Conservation (phyloP, 495 filamentous ascomycete genomes). For the Neurospora sublineolata region DNA sequence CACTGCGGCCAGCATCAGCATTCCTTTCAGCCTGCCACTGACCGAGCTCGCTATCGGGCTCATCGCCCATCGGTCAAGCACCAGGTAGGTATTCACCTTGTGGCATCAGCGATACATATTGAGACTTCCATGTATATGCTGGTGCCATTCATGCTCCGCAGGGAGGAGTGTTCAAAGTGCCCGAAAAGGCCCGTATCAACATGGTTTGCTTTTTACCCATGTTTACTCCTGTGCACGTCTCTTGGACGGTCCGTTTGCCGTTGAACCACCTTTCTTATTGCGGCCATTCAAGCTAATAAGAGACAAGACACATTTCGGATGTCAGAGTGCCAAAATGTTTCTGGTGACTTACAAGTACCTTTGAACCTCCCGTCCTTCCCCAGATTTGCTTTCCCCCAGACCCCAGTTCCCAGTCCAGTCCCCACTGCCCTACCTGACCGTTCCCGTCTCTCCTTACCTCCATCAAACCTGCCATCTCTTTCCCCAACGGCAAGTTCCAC, state of each 20-base stretch:
- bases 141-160: neutral
- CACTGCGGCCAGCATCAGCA: neutral
- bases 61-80: neutral
- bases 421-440: neutral
- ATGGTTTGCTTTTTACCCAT: neutral
- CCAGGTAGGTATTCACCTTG: neutral
- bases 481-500: neutral
- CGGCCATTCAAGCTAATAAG: neutral
- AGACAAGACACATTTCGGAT: neutral
- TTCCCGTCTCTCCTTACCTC: neutral
- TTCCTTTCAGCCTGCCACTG: neutral
- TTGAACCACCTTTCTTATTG: neutral
- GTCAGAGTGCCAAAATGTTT: neutral
- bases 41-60: neutral
- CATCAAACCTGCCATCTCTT: neutral
- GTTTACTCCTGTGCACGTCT: neutral
- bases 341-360: neutral
- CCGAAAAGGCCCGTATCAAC: neutral
- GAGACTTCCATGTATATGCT: neutral
- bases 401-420: neutral
- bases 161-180: neutral
- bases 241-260: neutral
- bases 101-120: neutral
- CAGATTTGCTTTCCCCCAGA: neutral
- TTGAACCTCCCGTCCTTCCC: neutral